A percentile compares a stretch with the other conserved stretches of the same genome.
These are phyloP conservation scores for Fusarium setosum DNA, from an alignment of 2,329 filamentous ascomycete genomes.

Conservation along the genomic window DNA sequence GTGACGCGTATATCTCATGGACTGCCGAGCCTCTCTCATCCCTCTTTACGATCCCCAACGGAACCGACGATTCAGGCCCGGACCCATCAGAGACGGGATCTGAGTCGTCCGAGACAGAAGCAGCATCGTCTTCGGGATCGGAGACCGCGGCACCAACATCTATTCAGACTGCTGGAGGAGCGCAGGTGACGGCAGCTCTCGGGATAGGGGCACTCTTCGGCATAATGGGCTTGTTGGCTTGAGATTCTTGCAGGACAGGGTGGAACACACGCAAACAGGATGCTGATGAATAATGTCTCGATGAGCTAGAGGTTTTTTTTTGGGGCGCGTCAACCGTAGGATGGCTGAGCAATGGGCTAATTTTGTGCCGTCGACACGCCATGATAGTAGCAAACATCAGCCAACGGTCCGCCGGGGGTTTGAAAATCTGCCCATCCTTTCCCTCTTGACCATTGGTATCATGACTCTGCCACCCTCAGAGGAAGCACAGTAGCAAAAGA, in stretches of 20 bases:
- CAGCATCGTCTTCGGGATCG: constrained; percentile 9
- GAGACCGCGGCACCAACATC: constrained; percentile 25
- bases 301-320: constrained; percentile 11
- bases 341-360: constrained; percentile 24
- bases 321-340: constrained; percentile 14
- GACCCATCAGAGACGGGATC: constrained; percentile 3
- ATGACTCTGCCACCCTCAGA: too few species aligned
- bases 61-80: constrained; percentile 6
- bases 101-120: constrained; percentile 1
- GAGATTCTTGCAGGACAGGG: constrained; percentile 6
- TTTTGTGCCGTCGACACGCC: constrained; percentile 22
- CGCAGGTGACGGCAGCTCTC: constrained; percentile 32
- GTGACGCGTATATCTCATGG: constrained; percentile 16
- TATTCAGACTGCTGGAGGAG: constrained; percentile 37
- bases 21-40: constrained; percentile 10
- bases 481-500: too few species aligned
- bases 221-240: constrained; percentile 38
- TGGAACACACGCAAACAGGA: constrained; percentile 1
- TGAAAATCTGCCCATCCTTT: background rate
- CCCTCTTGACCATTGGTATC: background rate
- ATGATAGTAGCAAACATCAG: constrained; percentile 25
- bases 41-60: background rate
- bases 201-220: constrained; percentile 40
- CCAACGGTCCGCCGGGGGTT: too few species aligned
- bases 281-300: constrained; percentile 18